These are phyloP conservation scores for Mucuna pruriens DNA, from an alignment of 306 rosid species.

Conservation along the genomic window DNA sequence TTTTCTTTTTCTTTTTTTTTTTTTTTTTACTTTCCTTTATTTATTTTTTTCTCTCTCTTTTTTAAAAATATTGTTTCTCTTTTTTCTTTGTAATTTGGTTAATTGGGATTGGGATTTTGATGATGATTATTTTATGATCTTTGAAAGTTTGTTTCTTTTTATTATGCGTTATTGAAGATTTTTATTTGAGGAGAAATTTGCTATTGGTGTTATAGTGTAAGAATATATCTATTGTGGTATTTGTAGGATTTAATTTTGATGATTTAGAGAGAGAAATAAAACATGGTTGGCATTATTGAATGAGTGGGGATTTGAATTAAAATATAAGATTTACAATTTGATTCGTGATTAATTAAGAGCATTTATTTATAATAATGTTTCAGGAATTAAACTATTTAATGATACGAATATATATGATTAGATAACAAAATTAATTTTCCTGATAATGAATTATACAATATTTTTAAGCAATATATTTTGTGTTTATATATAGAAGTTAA, in stretches of 20 bases:
- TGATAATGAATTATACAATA: too few species aligned
- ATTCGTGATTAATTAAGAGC: not conserved
- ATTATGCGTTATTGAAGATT: not conserved
- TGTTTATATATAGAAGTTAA: too few species aligned
- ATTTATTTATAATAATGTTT: not conserved
- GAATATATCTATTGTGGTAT: too few species aligned
- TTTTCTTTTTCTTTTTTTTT: slow-evolving; percentile 2
- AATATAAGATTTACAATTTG: not conserved
- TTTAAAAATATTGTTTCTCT: not conserved
- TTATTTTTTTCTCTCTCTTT: not conserved
- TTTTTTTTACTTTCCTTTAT: not conserved
- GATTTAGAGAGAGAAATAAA: not conserved
- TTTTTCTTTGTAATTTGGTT: not conserved
- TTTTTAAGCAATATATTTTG: too few species aligned
- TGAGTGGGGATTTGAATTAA: not conserved
- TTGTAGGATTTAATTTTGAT: not conserved
- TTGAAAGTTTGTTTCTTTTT: not conserved
- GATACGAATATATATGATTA: not conserved
- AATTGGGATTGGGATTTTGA: not conserved
- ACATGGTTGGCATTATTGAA: not conserved
- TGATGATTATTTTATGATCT: not conserved
- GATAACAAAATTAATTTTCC: not conserved
- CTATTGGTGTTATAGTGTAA: too few species aligned
- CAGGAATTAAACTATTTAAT: not conserved
- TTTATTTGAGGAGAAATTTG: not conserved